These are phyloP conservation scores for Alopecurus myosuroides DNA, from an alignment of 176 grass and related monocot genomes.

Conservation along the genomic window DNA sequence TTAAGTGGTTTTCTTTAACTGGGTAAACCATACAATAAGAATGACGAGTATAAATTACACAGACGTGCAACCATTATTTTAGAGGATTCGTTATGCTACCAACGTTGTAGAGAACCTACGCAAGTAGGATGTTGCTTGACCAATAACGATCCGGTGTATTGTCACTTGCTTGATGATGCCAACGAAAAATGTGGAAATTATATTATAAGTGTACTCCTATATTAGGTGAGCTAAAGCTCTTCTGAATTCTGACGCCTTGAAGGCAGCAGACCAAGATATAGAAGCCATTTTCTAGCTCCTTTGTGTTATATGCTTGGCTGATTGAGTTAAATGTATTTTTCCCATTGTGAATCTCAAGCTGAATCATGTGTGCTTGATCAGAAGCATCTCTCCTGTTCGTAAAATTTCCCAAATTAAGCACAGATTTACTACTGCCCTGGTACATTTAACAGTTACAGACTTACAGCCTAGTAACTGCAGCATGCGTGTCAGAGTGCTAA, in stretches of 20 bases:
- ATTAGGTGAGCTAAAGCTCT: not conserved
- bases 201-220: not conserved
- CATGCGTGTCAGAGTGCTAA: not conserved
- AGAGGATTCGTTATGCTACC: conserved; percentile 39
- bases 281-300: not conserved
- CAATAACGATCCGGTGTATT: no score
- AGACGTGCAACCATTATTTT: not conserved
- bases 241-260: not conserved
- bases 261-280: not conserved
- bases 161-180: not conserved
- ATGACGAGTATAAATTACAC: conserved; percentile 41
- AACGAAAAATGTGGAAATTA: not conserved
- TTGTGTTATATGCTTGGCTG: not conserved
- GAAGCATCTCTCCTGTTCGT: not conserved
- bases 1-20: conserved; percentile 11
- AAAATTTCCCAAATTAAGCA: not conserved
- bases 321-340: not conserved
- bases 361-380: not conserved
- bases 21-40: conserved; percentile 58
- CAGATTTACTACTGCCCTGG: no score
- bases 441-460: no score
- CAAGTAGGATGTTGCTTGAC: no score
- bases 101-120: no score
- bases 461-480: no score
- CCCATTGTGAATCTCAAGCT: not conserved